These are phyloP conservation scores for Panicum miliaceum DNA, from an alignment of 176 grass and related monocot species.

Conservation along the genomic window DNA sequence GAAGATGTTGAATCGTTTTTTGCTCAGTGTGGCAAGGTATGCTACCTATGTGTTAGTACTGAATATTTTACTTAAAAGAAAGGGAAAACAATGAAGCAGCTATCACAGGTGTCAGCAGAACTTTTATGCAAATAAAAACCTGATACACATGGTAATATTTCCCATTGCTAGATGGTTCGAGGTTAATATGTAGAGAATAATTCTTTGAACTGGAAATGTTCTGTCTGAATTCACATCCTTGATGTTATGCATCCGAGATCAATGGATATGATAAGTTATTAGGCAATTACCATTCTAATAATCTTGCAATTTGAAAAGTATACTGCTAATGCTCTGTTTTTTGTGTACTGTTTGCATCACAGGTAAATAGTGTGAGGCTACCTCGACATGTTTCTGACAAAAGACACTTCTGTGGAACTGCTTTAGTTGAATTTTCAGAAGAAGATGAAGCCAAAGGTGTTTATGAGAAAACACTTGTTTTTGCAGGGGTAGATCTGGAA, in stretches of 20 bases:
- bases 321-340: background rate
- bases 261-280: conserved; percentile 35
- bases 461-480: conserved; percentile 57
- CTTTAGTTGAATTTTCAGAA: conserved; percentile 92
- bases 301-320: background rate
- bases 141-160: conserved; percentile 10
- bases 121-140: conserved; percentile 20
- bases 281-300: background rate
- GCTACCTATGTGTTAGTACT: conserved; percentile 6
- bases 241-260: background rate
- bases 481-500: conserved; percentile 69
- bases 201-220: conserved; percentile 13
- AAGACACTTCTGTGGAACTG: conserved; percentile 76
- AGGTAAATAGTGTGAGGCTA: conserved; percentile 96
- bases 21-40: conserved; percentile 70
- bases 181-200: background rate
- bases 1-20: conserved; percentile 89
- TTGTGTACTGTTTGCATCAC: conserved; percentile 32
- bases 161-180: background rate
- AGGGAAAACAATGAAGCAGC: background rate
- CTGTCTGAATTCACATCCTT: background rate
- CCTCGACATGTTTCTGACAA: conserved; percentile 78
- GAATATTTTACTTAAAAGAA: conserved; percentile 16
- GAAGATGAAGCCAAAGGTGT: conserved; percentile 77
- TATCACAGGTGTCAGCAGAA: conserved; percentile 2